These are phyloP conservation scores for Magnusiomyces suaveolens DNA, from an alignment of 1,139 yeast species.

Conservation along the genomic window DNA sequence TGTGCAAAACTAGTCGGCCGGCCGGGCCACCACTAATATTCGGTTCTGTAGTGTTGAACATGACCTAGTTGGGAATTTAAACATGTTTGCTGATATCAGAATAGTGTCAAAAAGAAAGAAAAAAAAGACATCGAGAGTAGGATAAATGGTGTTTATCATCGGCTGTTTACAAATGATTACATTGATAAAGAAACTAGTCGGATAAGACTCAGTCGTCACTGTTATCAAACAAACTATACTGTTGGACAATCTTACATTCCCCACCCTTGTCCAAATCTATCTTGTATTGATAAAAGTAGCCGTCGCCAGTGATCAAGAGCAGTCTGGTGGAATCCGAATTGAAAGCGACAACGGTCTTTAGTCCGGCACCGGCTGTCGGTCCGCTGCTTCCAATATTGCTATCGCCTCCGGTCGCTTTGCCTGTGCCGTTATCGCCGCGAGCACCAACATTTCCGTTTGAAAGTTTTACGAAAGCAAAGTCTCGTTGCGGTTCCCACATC, in stretches of 20 bases:
- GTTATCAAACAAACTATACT: slow-evolving; percentile 39
- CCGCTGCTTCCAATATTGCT: slow-evolving; percentile 1
- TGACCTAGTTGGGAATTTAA: no score
- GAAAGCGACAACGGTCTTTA: slow-evolving; percentile 33
- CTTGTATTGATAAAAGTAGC: slow-evolving; percentile 75
- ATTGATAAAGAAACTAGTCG: no score
- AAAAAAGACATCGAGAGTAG: no score
- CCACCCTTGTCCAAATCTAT: slow-evolving; percentile 88
- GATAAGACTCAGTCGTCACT: not conserved
- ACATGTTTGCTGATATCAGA: no score
- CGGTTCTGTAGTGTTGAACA: no score
- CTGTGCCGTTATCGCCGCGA: slow-evolving; percentile 20
- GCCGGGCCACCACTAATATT: no score
- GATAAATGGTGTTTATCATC: no score
- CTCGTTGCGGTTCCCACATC: slow-evolving; percentile 75
- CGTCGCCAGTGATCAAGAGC: slow-evolving; percentile 79
- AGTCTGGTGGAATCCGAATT: slow-evolving; percentile 51
- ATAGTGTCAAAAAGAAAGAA: no score
- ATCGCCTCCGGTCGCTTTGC: slow-evolving; percentile 10
- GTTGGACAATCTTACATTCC: slow-evolving; percentile 73
- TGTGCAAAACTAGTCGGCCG: no score
- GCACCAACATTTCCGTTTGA: slow-evolving; percentile 39
- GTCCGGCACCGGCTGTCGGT: slow-evolving; percentile 18
- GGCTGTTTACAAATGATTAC: no score
- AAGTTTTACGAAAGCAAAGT: slow-evolving; percentile 84